Conservation (phyloP, 2,329 filamentous ascomycete genomes). For the Chrysoporthe puriensis region DNA sequence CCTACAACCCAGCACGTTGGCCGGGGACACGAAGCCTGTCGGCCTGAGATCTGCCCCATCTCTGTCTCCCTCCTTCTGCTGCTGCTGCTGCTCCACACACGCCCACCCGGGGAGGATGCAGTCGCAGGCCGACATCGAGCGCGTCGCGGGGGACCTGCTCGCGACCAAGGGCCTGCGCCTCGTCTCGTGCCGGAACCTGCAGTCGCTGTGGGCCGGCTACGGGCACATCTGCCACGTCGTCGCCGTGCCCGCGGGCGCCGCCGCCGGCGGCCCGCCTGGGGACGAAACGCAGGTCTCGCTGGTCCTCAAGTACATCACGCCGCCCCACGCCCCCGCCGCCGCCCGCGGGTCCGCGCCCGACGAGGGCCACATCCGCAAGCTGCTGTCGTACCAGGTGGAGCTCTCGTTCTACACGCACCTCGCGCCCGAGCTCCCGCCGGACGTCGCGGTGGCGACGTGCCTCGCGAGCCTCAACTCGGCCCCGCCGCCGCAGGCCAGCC, state of each 20-base stretch:
- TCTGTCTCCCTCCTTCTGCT: not conserved
- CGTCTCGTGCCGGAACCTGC: conserved; percentile 43
- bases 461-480: conserved; percentile 47
- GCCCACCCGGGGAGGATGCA: conserved; percentile 8
- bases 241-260: conserved; percentile 39
- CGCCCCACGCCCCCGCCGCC: conserved; percentile 41
- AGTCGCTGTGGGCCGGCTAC: conserved; percentile 56
- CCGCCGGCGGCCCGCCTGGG: not conserved
- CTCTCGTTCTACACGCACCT: conserved; percentile 66
- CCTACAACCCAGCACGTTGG: too few species aligned
- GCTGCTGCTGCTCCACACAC: not conserved
- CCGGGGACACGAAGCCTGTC: not conserved
- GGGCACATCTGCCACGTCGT: conserved; percentile 60
- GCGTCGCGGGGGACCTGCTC: conserved; percentile 17
- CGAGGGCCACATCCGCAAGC: conserved; percentile 67
- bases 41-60: not conserved
- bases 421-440: conserved; percentile 50
- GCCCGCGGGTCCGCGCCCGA: conserved; percentile 40
- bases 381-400: conserved; percentile 69
- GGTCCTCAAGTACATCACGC: conserved; percentile 64
- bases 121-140: conserved; percentile 18
- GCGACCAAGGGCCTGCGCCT: conserved; percentile 31
- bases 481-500: conserved; percentile 18
- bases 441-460: conserved; percentile 54
- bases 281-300: conserved; percentile 39